Conservation (phyloP, 805 yeast genomes). For the Candida xiaguanensis region DNA sequence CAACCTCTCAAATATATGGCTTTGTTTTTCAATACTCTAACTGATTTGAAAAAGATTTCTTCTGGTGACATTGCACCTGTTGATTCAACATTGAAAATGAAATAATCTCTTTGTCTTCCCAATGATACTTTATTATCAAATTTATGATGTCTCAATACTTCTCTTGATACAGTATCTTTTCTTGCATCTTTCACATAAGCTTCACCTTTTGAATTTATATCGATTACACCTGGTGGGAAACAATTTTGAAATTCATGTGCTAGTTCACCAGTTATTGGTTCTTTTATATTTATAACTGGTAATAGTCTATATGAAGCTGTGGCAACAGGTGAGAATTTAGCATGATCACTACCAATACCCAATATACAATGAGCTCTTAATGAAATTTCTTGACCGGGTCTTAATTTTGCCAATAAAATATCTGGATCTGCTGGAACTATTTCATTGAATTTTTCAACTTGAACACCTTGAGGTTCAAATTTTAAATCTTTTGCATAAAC, state of each 20-base stretch:
- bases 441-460: constrained; percentile 63
- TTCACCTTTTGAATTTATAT: constrained; percentile 56
- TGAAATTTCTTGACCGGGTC: constrained; percentile 96
- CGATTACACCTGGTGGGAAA: constrained; percentile 92
- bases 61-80: constrained; percentile 97
- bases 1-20: constrained; percentile 75
- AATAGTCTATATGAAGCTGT: constrained; percentile 93
- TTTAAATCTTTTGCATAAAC: constrained; percentile 87
- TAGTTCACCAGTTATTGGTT: constrained; percentile 70
- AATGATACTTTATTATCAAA: constrained; percentile 84
- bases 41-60: constrained; percentile 89
- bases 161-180: constrained; percentile 95
- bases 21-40: constrained; percentile 80
- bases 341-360: constrained; percentile 93
- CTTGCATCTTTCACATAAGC: constrained; percentile 88
- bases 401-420: constrained; percentile 82
- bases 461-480: constrained; percentile 90
- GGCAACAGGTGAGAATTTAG: constrained; percentile 95
- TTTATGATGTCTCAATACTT: constrained; percentile 90
- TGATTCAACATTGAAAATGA: constrained; percentile 90
- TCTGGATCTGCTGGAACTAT: constrained; percentile 83
- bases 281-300: constrained; percentile 76
- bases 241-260: constrained; percentile 83
- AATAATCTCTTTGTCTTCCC: constrained; percentile 89
- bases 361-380: constrained; percentile 85